Evolutionary conservation across 2,329 filamentous ascomycete genomes (phyloP), one percentile per base, ranked within the genome.

Genomic region (Biscogniauxia sp.): DNA sequence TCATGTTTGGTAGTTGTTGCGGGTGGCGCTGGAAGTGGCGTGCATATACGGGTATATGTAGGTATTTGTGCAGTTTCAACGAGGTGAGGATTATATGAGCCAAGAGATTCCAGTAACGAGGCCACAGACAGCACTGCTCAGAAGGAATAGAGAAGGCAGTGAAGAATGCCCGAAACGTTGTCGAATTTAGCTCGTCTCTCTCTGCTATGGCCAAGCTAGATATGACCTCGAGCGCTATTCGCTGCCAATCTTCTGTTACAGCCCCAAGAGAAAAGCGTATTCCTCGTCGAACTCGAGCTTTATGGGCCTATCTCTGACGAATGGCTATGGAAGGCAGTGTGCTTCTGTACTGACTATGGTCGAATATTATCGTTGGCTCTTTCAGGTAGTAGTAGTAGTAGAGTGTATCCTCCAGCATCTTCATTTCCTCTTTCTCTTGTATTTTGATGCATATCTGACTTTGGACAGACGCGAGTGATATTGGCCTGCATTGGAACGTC

Each of bases 191-290:
- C 78, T 70, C 65, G 70, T 64, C 67, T 68, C 63, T 70, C 80
- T 88, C 85, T 89, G 88, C 88, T 90, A 91, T 87, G 87, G 84
- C 87, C 84, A 85, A 86, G 85, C 87, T 90, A 90, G 85, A 84
- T 85, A 83, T 86, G 79, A 79, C 79, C 78, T 81, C 77, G 80
- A 81, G 82, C 81, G 82, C 83, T 84, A 84, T 79, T 79, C 81
- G 82, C 82, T 81, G 78, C 79, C 75, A 79, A 76, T 78, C 77
- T 78, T 67, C 70, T 79, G 80, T 78, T 83, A 82, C 80, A 82
- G 80, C 80, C 76, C 74, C 76, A 71, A 45, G 37, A 45, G 78
- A 75, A 73, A 76, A 77, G 71, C 65, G 68, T 72, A 66, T 73
- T 32, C 75, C 73, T 75, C 72, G 69, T 72, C 70, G 72, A 72